Base-by-base conservation (phyloP, 768 basidiomycete species). In the Leucocoprinus birnbaumii region DNA sequence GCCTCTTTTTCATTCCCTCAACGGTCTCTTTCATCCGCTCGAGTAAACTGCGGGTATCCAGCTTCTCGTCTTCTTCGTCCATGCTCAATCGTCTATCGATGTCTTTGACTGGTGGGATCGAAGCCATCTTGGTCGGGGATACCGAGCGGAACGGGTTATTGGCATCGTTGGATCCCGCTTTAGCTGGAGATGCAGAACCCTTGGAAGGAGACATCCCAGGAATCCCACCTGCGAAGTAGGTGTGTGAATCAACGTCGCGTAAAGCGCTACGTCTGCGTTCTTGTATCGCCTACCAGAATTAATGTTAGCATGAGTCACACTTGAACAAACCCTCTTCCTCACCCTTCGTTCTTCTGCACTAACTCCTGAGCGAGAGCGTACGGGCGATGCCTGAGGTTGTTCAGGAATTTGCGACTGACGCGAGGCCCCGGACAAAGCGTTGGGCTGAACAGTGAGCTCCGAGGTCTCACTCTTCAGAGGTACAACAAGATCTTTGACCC, bases 191-290 rank as follows among this genome's bases (percentile, higher is more conserved):
- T 27, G 59, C 53, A 11, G 46, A 63, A 57, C 52, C 64, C 56
- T 59, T 68, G 66, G 64, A 57, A 64, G 65, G 65, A 62, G 66
- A 66, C 69, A 82, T 72, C 1, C 83, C 84, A 1, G 85, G 84
- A 13, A 78, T 72, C 18, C 79, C 77, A 19, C 76, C 80, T 18
- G 68, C 73, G 65, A 80, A 84, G 63, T 80, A 81, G 13, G 65
- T 77, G 69, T 45, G 34, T 51, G 65, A 78, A 70, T 56, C 81
- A 64, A 58, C 74, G 69, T 73, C 67, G 2, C 68, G 71, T 37
- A 86, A 63, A 0, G 85, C 86, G 51, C 84, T 86, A 9, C 78
- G 73, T 22, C 86, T 69, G 8, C 86, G 77, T 51, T 85, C 85
- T 59, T 79, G 77, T 40, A 88, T 87, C 0, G 83, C 85, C 76